Percentiles rank a stretch among this genome's conserved stretches.
phyloP scores from a whole-genome alignment of 2,329 filamentous ascomycete genomes.

The Hypoxylon sp. region DNA sequence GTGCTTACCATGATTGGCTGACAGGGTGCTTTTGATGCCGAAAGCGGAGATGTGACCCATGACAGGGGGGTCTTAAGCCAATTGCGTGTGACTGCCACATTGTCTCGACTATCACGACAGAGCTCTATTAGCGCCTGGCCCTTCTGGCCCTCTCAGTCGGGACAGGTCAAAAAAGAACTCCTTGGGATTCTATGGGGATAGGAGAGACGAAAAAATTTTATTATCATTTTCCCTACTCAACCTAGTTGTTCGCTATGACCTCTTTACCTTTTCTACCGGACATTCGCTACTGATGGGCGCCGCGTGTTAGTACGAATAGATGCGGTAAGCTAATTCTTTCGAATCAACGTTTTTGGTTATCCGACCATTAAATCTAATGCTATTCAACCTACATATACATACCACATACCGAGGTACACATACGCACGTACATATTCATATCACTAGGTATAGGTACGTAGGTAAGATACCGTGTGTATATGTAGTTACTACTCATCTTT shows the following conservation, averaged over 20 bases:
- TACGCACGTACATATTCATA: slow-evolving; percentile 14
- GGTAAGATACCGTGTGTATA: slow-evolving; percentile 19
- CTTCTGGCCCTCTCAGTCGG: slow-evolving; percentile 36
- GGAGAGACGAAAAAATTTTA: slow-evolving; percentile 19
- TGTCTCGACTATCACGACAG: slow-evolving; percentile 46
- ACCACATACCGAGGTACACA: neutral
- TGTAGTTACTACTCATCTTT: slow-evolving; percentile 25
- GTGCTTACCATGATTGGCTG: slow-evolving; percentile 42
- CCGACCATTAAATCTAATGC: slow-evolving; percentile 9
- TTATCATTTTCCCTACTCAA: slow-evolving; percentile 12
- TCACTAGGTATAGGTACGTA: slow-evolving; percentile 5
- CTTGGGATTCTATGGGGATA: slow-evolving; percentile 22
- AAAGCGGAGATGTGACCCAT: slow-evolving; percentile 51
- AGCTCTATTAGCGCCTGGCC: slow-evolving; percentile 45
- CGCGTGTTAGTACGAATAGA: slow-evolving; percentile 23
- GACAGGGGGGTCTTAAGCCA: slow-evolving; percentile 42
- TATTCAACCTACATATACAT: slow-evolving; percentile 5
- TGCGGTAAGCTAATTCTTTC: slow-evolving; percentile 27
- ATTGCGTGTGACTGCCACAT: slow-evolving; percentile 46
- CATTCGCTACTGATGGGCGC: slow-evolving; percentile 20
- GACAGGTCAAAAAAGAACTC: slow-evolving; percentile 39
- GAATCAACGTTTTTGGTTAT: slow-evolving; percentile 24
- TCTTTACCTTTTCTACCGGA: slow-evolving; percentile 18
- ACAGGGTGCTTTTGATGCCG: slow-evolving; percentile 43
- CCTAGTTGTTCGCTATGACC: slow-evolving; percentile 20